Conservation (phyloP, 257 asterid genomes). For the Capsicum rhomboideum region DNA sequence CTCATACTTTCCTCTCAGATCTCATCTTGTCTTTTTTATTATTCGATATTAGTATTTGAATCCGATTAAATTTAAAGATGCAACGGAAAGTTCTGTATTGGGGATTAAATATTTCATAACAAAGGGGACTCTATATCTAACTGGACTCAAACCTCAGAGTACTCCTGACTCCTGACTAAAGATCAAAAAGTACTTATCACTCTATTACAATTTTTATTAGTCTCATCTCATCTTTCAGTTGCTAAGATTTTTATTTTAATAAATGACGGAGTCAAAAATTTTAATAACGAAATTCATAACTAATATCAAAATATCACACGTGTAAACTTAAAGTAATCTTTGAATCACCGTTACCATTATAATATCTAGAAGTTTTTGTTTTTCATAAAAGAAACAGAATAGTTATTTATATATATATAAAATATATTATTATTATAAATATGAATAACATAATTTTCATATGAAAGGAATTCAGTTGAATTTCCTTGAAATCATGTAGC, state of each 20-base stretch:
- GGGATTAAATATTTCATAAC: neutral
- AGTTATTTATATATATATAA: neutral
- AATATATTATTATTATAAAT: neutral
- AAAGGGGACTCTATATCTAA: neutral
- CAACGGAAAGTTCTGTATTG: rapidly evolving
- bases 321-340: neutral
- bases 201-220: neutral
- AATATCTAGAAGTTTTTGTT: neutral
- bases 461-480: neutral
- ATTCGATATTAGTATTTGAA: neutral
- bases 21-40: neutral
- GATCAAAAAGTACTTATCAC: neutral
- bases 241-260: neutral
- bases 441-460: neutral
- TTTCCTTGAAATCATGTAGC: neutral
- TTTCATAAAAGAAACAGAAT: neutral
- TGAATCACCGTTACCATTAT: neutral
- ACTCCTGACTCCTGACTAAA: neutral
- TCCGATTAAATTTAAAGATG: neutral
- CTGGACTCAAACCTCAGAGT: neutral
- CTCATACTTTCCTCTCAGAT: neutral
- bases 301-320: neutral
- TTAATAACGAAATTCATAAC: neutral
- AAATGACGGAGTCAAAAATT: neutral
- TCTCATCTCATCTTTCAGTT: neutral